Base-by-base conservation (phyloP, 306 rosid species). In the Citrullus colocynthis region DNA sequence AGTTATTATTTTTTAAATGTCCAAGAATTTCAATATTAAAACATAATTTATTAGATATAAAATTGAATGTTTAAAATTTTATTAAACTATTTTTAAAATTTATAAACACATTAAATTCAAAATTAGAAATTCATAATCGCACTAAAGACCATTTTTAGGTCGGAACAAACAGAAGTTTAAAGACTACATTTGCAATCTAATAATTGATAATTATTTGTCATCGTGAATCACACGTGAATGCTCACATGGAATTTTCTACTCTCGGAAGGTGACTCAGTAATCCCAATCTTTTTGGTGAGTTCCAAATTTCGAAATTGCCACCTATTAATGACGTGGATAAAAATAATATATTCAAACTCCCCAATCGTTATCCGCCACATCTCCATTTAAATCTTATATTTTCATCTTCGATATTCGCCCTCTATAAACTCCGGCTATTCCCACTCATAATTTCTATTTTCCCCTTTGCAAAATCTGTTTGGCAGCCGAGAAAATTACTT, bases 401-500 rank as follows among this genome's bases (percentile, higher is more conserved):
- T 51, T 72, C 52, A 8, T 48, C 41, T 49, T 45, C 24, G 16
- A 9, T 2, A 6, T 67, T 70, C 58, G 12, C 2, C 14, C 59
- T 48, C 30, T 72, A 72, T 72, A 72, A 49, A 30, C 44, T 48
- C 44, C 18, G 2, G 3, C 77, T 17, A 7, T 24, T 5, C 7
- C 7, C 42, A 8, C 41, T 48, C 20, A 3, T 37, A 51, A 49
- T 49, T 72, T 41, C 59, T 41, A 41, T 0, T 48, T n/a, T 24
- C n/a, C 18, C 42, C 42, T 21, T 14, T 6, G 6, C 30, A 10
- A 9, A 34, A 67, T 67, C 74, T 71, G 76, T 72, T 51, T 73
- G 77, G 60, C 45, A 24, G 17, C 61, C 77, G 6, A 73, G 61
- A 73, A 73, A 73, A 82, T 88, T 93, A 90, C 97, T 90, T 87